Percentiles rank a stretch among this genome's conserved stretches.
phyloP scores from a whole-genome alignment of 192 early-diverging fungal species.

The Mortierella antarctica region DNA sequence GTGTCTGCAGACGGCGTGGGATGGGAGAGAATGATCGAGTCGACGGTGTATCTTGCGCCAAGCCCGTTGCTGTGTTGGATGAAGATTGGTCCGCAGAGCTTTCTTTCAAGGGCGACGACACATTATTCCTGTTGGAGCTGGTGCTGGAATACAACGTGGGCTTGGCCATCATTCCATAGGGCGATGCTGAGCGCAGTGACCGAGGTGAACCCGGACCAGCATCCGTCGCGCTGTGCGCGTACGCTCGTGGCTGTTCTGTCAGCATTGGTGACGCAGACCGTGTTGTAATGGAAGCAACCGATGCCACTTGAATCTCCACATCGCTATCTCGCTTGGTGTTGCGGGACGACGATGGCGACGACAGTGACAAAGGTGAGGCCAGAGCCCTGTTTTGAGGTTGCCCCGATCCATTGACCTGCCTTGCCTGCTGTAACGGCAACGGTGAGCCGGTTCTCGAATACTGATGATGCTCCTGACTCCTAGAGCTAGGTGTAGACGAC shows the following conservation, averaged over 20 bases:
- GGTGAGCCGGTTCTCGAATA: conserved; percentile 13
- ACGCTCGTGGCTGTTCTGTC: conserved; percentile 6
- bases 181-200: conserved; percentile 21
- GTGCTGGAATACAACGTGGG: conserved; percentile 19
- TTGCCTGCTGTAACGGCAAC: neutral
- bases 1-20: conserved; percentile 36
- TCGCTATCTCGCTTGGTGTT: conserved; percentile 38
- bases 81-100: neutral
- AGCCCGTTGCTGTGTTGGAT: neutral
- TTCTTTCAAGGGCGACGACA: conserved; percentile 19
- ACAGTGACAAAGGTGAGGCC: conserved; percentile 5
- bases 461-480: neutral
- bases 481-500: neutral
- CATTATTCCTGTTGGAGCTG: neutral
- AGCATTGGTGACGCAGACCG: conserved; percentile 37
- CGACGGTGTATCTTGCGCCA: neutral
- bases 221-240: neutral
- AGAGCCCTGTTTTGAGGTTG: conserved; percentile 7
- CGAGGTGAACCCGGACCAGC: conserved; percentile 16
- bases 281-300: conserved; percentile 22
- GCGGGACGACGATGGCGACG: neutral
- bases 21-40: conserved; percentile 36
- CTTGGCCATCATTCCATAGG: conserved; percentile 36
- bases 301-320: conserved; percentile 48
- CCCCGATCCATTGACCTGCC: neutral